These are phyloP conservation scores for Antitrichia curtipendula DNA, from an alignment of 225 moss, liverwort and hornwort genomes.

Conservation along the genomic window DNA sequence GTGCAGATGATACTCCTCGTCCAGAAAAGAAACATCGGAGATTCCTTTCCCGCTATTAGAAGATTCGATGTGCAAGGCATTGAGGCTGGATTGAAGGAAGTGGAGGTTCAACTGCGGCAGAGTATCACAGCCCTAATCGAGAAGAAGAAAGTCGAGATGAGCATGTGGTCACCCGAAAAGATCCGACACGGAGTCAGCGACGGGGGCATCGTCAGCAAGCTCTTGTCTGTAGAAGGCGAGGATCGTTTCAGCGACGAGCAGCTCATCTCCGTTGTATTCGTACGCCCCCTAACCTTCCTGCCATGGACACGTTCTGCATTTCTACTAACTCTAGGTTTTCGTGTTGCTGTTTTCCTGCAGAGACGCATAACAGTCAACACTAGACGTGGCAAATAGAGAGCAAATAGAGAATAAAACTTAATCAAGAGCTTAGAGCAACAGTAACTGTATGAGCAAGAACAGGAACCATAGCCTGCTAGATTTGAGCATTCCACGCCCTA, in stretches of 20 bases:
- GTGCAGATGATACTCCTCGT: not conserved
- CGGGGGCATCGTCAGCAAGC: conserved; percentile 5
- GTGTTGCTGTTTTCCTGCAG: not conserved
- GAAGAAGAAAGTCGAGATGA: conserved; percentile 2
- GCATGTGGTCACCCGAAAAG: not conserved
- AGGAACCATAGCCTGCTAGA: too few species aligned
- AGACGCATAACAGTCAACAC: not conserved
- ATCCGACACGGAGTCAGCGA: not conserved
- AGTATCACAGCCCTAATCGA: not conserved
- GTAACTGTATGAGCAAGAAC: not conserved
- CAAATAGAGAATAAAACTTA: not conserved
- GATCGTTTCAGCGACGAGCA: conserved; percentile 15
- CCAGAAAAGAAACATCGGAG: conserved; percentile 26
- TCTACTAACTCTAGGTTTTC: not conserved
- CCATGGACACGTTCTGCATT: not conserved
- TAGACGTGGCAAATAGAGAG: not conserved
- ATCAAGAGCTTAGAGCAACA: not conserved
- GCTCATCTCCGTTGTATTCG: conserved; percentile 1
- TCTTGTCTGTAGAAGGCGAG: conserved; percentile 14
- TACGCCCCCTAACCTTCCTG: not conserved
- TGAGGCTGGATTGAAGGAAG: not conserved
- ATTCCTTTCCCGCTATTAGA: conserved; percentile 27
- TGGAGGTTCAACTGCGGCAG: not conserved
- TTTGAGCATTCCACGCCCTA: not conserved
- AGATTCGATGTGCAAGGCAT: conserved; percentile 44